A percentile compares a stretch with the other conserved stretches of the same genome.
These are phyloP conservation scores for Mollisiaceae sp. DNA, from an alignment of 2,329 filamentous ascomycete genomes.

Conservation along the genomic window DNA sequence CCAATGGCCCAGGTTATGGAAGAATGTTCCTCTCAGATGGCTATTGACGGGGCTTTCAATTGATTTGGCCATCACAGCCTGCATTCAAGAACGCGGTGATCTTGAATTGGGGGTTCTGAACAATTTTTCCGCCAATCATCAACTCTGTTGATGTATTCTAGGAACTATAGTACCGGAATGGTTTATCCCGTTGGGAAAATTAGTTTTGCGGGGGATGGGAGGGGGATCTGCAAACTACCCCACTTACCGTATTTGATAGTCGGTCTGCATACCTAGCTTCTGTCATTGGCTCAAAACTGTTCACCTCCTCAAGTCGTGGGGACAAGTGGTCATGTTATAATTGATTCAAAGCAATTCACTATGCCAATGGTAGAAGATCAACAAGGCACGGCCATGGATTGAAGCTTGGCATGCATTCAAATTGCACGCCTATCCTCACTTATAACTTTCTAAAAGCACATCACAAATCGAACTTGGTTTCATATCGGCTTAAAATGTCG, in stretches of 20 bases:
- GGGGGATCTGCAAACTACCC: constrained; percentile 32
- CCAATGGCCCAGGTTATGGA: neutral
- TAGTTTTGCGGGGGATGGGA: constrained; percentile 11
- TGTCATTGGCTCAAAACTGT: neutral
- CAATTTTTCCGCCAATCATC: neutral
- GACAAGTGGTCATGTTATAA: neutral
- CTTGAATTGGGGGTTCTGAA: neutral
- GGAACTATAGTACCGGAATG: neutral
- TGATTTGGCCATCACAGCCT: neutral
- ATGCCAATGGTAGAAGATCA: neutral
- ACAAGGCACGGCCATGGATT: neutral
- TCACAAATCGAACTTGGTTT: neutral
- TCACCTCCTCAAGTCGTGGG: neutral
- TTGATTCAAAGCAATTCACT: neutral
- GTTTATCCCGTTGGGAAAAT: constrained; percentile 9
- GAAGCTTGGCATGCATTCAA: constrained; percentile 4
- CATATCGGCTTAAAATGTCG: neutral
- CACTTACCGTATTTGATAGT: neutral
- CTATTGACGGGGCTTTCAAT: neutral
- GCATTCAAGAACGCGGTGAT: neutral
- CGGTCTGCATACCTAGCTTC: neutral
- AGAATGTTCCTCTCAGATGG: neutral
- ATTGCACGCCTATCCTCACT: neutral
- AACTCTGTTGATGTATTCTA: neutral
- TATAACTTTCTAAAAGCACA: neutral